These are phyloP conservation scores for Termitomyces sp. DNA, from an alignment of 1,284 basidiomycete genomes.

Conservation along the genomic window DNA sequence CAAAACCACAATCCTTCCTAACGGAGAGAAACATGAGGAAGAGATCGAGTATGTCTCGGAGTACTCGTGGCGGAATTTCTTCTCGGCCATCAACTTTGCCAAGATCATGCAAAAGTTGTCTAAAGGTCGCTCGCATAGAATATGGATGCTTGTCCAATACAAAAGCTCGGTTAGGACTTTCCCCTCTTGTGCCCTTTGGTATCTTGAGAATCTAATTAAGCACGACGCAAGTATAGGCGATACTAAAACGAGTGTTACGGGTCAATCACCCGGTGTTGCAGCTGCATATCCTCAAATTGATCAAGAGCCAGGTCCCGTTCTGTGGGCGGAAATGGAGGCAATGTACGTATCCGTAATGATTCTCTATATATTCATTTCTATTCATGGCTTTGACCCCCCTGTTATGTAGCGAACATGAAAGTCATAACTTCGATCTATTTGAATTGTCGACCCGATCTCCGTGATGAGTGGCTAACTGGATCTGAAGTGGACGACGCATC, in stretches of 20 bases:
- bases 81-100: conserved; percentile 96
- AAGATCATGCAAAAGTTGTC: conserved; percentile 98
- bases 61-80: conserved; percentile 98
- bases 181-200: conserved; percentile 7
- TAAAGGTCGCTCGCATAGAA: conserved; percentile 90
- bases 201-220: not conserved
- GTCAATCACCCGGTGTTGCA: conserved; percentile 94
- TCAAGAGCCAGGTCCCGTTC: conserved; percentile 98
- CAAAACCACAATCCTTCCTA: conserved; percentile 54
- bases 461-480: conserved; percentile 97
- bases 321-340: conserved; percentile 98
- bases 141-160: conserved; percentile 96
- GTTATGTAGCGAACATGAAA: conserved; percentile 88
- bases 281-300: conserved; percentile 93
- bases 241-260: conserved; percentile 90
- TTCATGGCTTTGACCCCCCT: not conserved
- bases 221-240: conserved; percentile 57
- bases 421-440: conserved; percentile 98
- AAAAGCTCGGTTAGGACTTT: conserved; percentile 81
- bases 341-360: conserved; percentile 47
- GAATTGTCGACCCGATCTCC: conserved; percentile 92
- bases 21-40: conserved; percentile 70
- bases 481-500: conserved; percentile 89
- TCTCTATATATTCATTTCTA: conserved; percentile 2
- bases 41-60: conserved; percentile 90